Conservation (phyloP, 1,284 basidiomycete genomes). For the Malassezia vespertilionis region DNA sequence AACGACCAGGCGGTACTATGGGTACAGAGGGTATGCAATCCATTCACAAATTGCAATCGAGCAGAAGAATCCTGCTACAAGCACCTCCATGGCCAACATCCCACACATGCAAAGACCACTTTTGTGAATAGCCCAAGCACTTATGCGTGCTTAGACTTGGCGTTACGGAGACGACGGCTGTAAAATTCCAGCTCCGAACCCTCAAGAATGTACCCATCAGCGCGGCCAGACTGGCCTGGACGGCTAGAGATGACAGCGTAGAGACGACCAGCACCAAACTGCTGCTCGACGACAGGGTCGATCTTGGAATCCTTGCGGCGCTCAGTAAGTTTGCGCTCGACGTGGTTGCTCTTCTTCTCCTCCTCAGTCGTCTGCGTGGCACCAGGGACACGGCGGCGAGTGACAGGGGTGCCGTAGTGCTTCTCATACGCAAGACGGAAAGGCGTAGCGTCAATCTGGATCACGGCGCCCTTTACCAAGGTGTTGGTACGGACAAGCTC, state of each 20-base stretch:
- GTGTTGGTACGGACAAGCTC: slow-evolving; percentile 48
- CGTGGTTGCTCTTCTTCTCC: slow-evolving; percentile 35
- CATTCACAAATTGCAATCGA: background rate
- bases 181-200: slow-evolving; percentile 47
- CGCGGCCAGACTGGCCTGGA: slow-evolving; percentile 43
- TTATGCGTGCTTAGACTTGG: slow-evolving; percentile 37
- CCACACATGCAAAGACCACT: slow-evolving; percentile 13
- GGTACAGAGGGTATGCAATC: slow-evolving; percentile 7
- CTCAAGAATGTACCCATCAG: slow-evolving; percentile 47
- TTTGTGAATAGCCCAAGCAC: slow-evolving; percentile 8
- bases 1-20: slow-evolving; percentile 8
- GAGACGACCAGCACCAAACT: slow-evolving; percentile 45
- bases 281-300: slow-evolving; percentile 46
- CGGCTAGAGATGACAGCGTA: slow-evolving; percentile 44
- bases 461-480: slow-evolving; percentile 46
- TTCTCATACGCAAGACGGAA: slow-evolving; percentile 48
- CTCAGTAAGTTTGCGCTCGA: slow-evolving; percentile 35
- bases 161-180: slow-evolving; percentile 38
- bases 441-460: slow-evolving; percentile 46
- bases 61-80: background rate
- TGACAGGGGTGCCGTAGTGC: slow-evolving; percentile 47
- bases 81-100: slow-evolving; percentile 4
- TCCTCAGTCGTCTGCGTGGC: slow-evolving; percentile 29
- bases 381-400: slow-evolving; percentile 41
- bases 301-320: slow-evolving; percentile 41